A percentile compares a stretch with the other conserved stretches of the same genome.
Conservation (phyloP, 2,329 filamentous ascomycete species). For the Leptographium lundbergii region DNA sequence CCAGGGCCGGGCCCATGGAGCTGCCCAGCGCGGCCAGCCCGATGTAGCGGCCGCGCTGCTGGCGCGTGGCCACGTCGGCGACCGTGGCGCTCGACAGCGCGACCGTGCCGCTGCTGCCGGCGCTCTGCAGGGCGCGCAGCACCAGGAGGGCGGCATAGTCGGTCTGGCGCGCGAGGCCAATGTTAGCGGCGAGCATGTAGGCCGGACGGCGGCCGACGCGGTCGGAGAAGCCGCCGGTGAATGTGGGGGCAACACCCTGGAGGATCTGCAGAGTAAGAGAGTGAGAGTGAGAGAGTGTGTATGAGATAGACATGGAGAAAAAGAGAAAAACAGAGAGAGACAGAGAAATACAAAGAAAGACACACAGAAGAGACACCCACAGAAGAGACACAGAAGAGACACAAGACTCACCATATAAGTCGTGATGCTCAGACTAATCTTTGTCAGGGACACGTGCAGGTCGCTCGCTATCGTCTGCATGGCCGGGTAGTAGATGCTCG, state of each 20-base stretch:
- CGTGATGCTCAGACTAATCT: constrained; percentile 29
- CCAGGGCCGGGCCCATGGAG: constrained; percentile 26
- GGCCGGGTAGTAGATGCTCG: constrained; percentile 32
- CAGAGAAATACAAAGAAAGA: no score
- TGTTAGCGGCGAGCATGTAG: constrained; percentile 32
- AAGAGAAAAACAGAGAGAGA: not conserved
- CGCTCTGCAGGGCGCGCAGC: constrained; percentile 36
- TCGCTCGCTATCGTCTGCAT: constrained; percentile 26
- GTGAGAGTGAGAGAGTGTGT: not conserved
- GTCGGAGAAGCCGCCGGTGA: constrained; percentile 39
- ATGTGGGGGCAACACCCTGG: constrained; percentile 37
- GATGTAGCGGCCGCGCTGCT: constrained; percentile 43
- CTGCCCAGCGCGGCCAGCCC: constrained; percentile 28
- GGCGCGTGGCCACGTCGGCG: constrained; percentile 31
- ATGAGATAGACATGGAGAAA: no score
- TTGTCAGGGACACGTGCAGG: constrained; percentile 20
- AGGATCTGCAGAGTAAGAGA: constrained; percentile 24
- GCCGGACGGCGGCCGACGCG: constrained; percentile 32
- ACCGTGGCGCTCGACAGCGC: constrained; percentile 40
- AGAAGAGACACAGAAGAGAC: not conserved
- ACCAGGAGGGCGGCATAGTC: constrained; percentile 31
- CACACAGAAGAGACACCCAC: no score
- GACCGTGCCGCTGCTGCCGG: constrained; percentile 40
- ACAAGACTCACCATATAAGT: constrained; percentile 15
- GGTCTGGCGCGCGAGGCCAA: constrained; percentile 29